These are phyloP conservation scores for Dichomitus squalens DNA, from an alignment of 1,284 basidiomycete genomes.

Conservation along the genomic window DNA sequence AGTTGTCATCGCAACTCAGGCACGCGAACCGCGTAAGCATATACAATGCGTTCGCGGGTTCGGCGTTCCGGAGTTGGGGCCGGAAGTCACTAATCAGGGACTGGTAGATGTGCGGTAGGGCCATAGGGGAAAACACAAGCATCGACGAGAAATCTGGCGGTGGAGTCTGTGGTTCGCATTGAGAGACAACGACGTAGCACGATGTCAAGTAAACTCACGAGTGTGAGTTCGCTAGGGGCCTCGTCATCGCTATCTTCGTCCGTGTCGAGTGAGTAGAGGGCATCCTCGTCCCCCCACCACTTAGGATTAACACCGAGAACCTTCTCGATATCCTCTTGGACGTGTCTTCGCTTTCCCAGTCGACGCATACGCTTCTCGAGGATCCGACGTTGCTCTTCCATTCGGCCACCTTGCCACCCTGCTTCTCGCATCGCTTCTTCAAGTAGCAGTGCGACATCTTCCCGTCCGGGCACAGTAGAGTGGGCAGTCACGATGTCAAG, in stretches of 20 bases:
- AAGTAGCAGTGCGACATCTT: slow-evolving; percentile 78
- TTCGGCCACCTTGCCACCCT: slow-evolving; percentile 70
- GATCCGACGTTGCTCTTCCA: slow-evolving; percentile 61
- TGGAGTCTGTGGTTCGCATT: slow-evolving; percentile 56
- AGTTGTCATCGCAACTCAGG: slow-evolving; percentile 81
- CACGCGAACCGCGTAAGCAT: slow-evolving; percentile 88
- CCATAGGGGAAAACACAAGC: slow-evolving; percentile 87
- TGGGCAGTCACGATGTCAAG: slow-evolving; percentile 86
- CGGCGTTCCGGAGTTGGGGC: slow-evolving; percentile 66
- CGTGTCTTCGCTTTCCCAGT: slow-evolving; percentile 50
- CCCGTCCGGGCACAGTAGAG: slow-evolving; percentile 75
- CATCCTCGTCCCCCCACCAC: slow-evolving; percentile 65
- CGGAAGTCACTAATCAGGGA: slow-evolving; percentile 76
- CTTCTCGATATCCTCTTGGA: slow-evolving; percentile 57
- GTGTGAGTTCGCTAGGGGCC: slow-evolving; percentile 46
- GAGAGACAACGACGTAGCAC: slow-evolving; percentile 16
- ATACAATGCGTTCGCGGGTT: slow-evolving; percentile 84
- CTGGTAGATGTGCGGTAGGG: slow-evolving; percentile 78
- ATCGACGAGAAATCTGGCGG: slow-evolving; percentile 75
- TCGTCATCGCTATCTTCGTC: slow-evolving; percentile 50
- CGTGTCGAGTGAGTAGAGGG: slow-evolving; percentile 38
- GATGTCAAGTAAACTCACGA: slow-evolving; percentile 45
- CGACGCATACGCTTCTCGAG: slow-evolving; percentile 61
- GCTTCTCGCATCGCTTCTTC: slow-evolving; percentile 82
- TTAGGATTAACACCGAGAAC: slow-evolving; percentile 55